Conservation (phyloP, 2,329 filamentous ascomycete species). For the Aspergillus niger region DNA sequence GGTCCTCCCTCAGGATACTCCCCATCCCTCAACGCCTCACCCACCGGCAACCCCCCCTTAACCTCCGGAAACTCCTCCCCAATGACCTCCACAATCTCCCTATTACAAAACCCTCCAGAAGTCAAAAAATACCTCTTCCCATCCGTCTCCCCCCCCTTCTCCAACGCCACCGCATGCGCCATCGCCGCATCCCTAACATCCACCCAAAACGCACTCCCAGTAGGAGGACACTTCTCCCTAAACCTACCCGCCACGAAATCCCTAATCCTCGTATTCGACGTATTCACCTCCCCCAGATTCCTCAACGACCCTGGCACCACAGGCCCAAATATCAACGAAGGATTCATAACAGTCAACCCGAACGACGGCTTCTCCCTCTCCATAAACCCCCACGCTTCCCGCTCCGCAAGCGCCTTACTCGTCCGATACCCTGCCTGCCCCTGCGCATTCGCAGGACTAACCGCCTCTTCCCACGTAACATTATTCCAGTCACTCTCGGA, state of each 20-base stretch:
- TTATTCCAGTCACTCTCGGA: conserved; percentile 37
- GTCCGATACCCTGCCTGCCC: conserved; percentile 36
- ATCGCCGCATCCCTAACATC: conserved; percentile 46
- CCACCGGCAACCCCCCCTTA: conserved; percentile 34
- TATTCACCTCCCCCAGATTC: conserved; percentile 63
- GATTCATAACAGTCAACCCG: conserved; percentile 59
- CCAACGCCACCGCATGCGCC: conserved; percentile 44
- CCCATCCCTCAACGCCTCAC: conserved; percentile 25
- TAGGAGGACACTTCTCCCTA: conserved; percentile 58
- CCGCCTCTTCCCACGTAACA: conserved; percentile 35
- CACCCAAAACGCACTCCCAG: conserved; percentile 59
- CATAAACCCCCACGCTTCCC: conserved; percentile 63
- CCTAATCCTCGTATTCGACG: conserved; percentile 69
- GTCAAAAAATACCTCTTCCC: conserved; percentile 44
- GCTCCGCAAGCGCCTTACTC: conserved; percentile 56
- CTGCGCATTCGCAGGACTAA: conserved; percentile 22
- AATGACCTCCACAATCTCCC: conserved; percentile 40
- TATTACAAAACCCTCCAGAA: conserved; percentile 40
- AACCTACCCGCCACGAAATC: conserved; percentile 61
- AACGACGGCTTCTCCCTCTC: conserved; percentile 56
- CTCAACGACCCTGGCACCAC: conserved; percentile 59
- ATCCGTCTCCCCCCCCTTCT: conserved; percentile 36
- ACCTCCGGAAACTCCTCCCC: conserved; percentile 40
- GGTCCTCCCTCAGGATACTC: conserved; percentile 18
- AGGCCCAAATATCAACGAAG: conserved; percentile 63